These are phyloP conservation scores for Raddia distichophylla DNA, from an alignment of 176 grass and related monocot species.

Conservation along the genomic window DNA sequence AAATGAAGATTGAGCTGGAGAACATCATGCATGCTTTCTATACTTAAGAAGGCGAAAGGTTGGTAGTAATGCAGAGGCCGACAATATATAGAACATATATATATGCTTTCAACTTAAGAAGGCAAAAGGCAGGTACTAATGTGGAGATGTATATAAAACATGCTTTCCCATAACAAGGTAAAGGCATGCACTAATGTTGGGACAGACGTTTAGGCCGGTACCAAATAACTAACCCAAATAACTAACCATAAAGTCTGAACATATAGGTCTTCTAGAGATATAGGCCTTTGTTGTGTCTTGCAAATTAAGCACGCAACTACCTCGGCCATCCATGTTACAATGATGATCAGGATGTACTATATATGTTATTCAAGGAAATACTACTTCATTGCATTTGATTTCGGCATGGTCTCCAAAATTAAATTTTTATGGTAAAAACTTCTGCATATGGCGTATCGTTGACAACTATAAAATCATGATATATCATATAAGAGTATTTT, in stretches of 20 bases:
- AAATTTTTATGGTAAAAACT: background rate
- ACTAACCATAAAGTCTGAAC: slow-evolving; percentile 30
- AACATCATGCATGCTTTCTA: slow-evolving; percentile 1
- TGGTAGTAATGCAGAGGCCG: background rate
- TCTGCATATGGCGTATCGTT: background rate
- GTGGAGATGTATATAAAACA: background rate
- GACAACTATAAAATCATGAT: background rate
- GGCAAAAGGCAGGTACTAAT: background rate
- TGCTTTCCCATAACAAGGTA: slow-evolving; percentile 13
- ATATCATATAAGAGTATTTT: background rate
- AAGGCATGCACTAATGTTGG: background rate
- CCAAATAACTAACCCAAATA: slow-evolving; percentile 39
- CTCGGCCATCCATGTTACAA: slow-evolving; percentile 30
- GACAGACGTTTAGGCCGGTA: slow-evolving; percentile 9
- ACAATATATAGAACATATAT: background rate
- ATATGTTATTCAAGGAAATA: background rate
- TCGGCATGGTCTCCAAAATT: background rate
- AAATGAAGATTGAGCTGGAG: slow-evolving; percentile 1
- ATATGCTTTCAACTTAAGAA: slow-evolving; percentile 25
- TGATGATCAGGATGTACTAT: background rate
- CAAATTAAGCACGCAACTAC: slow-evolving; percentile 27
- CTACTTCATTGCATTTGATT: background rate
- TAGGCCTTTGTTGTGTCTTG: slow-evolving; percentile 11
- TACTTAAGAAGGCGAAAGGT: slow-evolving; percentile 6
- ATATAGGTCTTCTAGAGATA: slow-evolving; percentile 10